Base-by-base conservation (phyloP, 2,329 filamentous ascomycete species). In the Furcasterigmium furcatum region DNA sequence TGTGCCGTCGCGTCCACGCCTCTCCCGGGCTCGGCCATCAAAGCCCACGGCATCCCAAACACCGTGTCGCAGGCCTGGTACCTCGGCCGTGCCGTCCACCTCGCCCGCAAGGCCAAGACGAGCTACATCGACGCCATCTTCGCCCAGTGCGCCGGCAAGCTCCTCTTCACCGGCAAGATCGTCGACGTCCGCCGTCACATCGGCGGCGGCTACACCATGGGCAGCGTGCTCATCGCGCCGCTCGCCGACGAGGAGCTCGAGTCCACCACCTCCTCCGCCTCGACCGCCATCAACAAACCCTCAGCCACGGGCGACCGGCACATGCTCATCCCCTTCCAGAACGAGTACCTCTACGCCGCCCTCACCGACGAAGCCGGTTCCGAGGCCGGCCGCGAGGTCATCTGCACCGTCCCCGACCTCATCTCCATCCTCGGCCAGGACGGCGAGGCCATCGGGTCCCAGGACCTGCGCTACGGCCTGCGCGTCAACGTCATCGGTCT, bases 391-490 rank as follows among this genome's bases (percentile, higher is more conserved):
- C 58, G 58, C 8, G 46, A 64, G 19, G 55, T 67, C 2, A 54
- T 66, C 1, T 65, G 63, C 46, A 67, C 64, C 0, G 63, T 67
- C 0, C 65, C 65, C 0, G 60, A 67, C 10, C 53, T 67, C 0
- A 67, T 67, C 2, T 66, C 65, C 0, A 60, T 67, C 4, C 54
- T 67, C 0, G 65, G 64, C 2, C 62, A 66, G 30, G 72, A 76
- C 40, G 73, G 74, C 0, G 72, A 73, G 41, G 74, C 73, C 0
- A 64, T 78, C 5, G 74, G 74, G 1, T 72, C 74, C 1, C 69
- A 72, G 13, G 74, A 78, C 20, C 58, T 76, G 24, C 64, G 74
- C 9, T 80, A 78, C 44, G 76, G 76, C 0, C 51, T 79, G 3
- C 61, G 67, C 4, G 75, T 79, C 0, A 71, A 58, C 25, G 74